phyloP scores from a whole-genome alignment of 228 moss, liverwort and hornwort genomes.

The Sphagnum fallax region DNA sequence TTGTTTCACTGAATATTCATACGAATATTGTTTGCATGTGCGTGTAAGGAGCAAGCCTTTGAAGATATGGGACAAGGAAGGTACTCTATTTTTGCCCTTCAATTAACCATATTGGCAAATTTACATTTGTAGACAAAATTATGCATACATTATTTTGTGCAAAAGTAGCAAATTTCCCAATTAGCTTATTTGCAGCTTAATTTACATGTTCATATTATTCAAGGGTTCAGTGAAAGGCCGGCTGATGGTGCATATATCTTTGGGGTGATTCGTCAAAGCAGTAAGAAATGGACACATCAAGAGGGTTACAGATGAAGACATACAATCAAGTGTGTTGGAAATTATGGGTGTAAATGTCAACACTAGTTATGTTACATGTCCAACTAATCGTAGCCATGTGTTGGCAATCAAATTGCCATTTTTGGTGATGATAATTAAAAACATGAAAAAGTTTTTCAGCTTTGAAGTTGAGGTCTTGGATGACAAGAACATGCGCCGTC shows the following conservation, averaged over 20 bases:
- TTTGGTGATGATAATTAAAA: conserved; percentile 89
- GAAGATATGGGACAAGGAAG: conserved; percentile 93
- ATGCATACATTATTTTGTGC: too few species aligned
- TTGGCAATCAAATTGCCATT: conserved; percentile 79
- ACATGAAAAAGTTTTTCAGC: conserved; percentile 79
- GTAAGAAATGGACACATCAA: conserved; percentile 90
- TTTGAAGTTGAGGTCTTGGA: conserved; percentile 93
- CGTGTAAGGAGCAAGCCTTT: conserved; percentile 86
- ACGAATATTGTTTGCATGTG: background rate
- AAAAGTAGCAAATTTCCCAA: too few species aligned
- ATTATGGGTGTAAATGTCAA: conserved; percentile 92
- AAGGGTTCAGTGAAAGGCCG: too few species aligned
- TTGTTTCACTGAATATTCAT: background rate
- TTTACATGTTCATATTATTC: too few species aligned
- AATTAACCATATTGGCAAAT: background rate
- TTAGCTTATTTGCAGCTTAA: too few species aligned
- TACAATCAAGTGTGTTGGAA: conserved; percentile 89
- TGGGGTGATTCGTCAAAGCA: conserved; percentile 12
- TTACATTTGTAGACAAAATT: too few species aligned
- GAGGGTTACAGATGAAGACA: conserved; percentile 83
- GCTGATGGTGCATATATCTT: background rate
- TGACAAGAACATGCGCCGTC: conserved; percentile 70
- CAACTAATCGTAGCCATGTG: conserved; percentile 57
- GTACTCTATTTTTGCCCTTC: conserved; percentile 9
- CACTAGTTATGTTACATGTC: conserved; percentile 76